These are phyloP conservation scores for Mortierella alpina DNA, from an alignment of 192 early-diverging fungal species.

Conservation along the genomic window DNA sequence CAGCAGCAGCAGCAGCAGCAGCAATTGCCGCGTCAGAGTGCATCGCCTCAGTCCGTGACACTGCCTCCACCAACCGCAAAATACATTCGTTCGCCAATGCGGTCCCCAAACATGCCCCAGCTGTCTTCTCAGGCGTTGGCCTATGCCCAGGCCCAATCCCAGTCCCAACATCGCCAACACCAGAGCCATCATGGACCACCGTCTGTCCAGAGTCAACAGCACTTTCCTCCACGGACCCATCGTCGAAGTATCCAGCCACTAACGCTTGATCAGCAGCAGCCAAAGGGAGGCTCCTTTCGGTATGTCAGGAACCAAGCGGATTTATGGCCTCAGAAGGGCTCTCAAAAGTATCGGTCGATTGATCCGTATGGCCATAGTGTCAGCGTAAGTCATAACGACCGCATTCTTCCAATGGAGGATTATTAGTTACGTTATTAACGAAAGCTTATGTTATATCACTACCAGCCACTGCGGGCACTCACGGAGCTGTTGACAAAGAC, in stretches of 20 bases:
- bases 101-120: conserved; percentile 48
- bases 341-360: conserved; percentile 53
- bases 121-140: conserved; percentile 51
- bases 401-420: neutral
- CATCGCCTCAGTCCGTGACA: conserved; percentile 18
- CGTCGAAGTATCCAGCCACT: conserved; percentile 53
- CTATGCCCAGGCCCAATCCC: conserved; percentile 23
- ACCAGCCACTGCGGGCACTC: conserved; percentile 62
- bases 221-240: conserved; percentile 44
- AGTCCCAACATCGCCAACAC: conserved; percentile 17
- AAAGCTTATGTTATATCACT: neutral
- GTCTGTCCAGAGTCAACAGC: conserved; percentile 7
- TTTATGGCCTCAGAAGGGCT: conserved; percentile 50
- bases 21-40: conserved; percentile 6
- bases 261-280: conserved; percentile 47
- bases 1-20: conserved; percentile 17
- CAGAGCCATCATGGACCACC: conserved; percentile 16
- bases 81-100: conserved; percentile 45
- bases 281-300: conserved; percentile 49
- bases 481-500: conserved; percentile 75
- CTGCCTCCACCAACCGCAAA: conserved; percentile 36
- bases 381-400: conserved; percentile 26
- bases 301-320: conserved; percentile 50
- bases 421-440: neutral
- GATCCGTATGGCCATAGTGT: conserved; percentile 46